Evolutionary conservation across 2,329 filamentous ascomycete genomes (phyloP).

Genomic region (Curvularia verruculosa): DNA sequence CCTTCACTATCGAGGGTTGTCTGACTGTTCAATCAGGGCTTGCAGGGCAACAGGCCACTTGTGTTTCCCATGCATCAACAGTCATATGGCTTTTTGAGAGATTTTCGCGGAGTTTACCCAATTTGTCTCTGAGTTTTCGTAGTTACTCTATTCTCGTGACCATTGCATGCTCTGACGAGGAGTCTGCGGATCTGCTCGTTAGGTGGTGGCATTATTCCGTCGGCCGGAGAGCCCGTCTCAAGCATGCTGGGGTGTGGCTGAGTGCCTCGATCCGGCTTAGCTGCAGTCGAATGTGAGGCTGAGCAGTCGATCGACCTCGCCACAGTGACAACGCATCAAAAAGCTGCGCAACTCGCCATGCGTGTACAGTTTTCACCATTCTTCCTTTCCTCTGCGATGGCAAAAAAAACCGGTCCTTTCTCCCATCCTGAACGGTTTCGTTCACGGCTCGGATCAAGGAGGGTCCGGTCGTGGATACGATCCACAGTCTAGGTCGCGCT

Average conservation of each 20-base stretch:
- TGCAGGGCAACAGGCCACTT: conserved; percentile 30
- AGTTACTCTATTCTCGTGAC: conserved; percentile 43
- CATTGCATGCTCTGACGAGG: conserved; percentile 22
- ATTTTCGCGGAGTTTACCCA: conserved; percentile 32
- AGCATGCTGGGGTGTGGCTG: conserved; percentile 42
- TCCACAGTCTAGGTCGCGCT: conserved; percentile 37
- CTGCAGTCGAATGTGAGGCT: conserved; percentile 40
- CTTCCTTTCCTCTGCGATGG: conserved; percentile 9
- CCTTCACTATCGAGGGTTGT: conserved; percentile 26
- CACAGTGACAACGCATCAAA: conserved; percentile 44
- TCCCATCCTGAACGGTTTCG: conserved; percentile 33
- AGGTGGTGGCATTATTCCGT: conserved; percentile 18
- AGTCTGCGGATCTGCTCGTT: conserved; percentile 24
- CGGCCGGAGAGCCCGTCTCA: conserved; percentile 36
- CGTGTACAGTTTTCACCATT: conserved; percentile 1
- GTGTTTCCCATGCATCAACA: conserved; percentile 35
- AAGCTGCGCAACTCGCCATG: conserved; percentile 22
- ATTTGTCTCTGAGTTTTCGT: conserved; percentile 25
- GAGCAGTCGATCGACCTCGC: conserved; percentile 38
- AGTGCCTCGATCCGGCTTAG: conserved; percentile 32
- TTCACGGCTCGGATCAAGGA: conserved; percentile 26
- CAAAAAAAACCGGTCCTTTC: conserved; percentile 22
- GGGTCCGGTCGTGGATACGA: conserved; percentile 25
- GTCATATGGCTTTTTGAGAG: conserved; percentile 37
- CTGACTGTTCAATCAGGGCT: conserved; percentile 38